Percentiles rank a stretch among this genome's conserved stretches.
These are phyloP conservation scores for Tylopilus felleus DNA, from an alignment of 768 basidiomycete species.

Conservation along the genomic window DNA sequence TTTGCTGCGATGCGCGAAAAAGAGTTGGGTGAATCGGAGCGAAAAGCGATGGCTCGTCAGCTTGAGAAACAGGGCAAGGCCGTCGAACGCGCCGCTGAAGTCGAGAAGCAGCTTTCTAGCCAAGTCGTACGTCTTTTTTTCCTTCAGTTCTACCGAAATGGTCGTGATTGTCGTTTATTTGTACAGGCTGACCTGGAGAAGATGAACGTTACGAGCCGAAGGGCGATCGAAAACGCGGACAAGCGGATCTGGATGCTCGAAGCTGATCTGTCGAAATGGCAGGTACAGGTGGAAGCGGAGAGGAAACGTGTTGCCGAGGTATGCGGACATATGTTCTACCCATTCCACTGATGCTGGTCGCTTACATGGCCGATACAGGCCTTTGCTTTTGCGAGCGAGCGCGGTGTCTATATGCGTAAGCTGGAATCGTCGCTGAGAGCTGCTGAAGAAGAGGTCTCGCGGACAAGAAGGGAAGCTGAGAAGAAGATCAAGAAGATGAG, in stretches of 20 bases:
- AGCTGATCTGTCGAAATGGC: slow-evolving; percentile 32
- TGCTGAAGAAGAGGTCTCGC: slow-evolving; percentile 46
- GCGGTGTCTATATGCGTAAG: slow-evolving; percentile 22
- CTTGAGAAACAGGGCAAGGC: slow-evolving; percentile 59
- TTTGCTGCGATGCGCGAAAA: slow-evolving; percentile 87
- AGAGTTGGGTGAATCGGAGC: slow-evolving; percentile 75
- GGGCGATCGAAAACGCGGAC: slow-evolving; percentile 27
- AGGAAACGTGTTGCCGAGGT: slow-evolving; percentile 41
- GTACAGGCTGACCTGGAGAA: slow-evolving; percentile 43
- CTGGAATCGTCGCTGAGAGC: slow-evolving; percentile 18
- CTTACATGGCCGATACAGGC: slow-evolving; percentile 24
- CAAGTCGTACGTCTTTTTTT: slow-evolving; percentile 21
- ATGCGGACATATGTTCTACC: slow-evolving; percentile 6
- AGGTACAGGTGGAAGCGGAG: slow-evolving; percentile 37
- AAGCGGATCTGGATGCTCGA: slow-evolving; percentile 31
- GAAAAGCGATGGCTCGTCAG: slow-evolving; percentile 57
- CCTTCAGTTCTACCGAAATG: background rate
- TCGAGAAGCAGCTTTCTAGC: slow-evolving; percentile 53
- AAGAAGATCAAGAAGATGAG: slow-evolving; percentile 46
- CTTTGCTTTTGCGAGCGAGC: slow-evolving; percentile 30
- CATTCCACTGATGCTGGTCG: background rate
- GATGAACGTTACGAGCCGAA: slow-evolving; percentile 37
- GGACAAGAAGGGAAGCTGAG: slow-evolving; percentile 50
- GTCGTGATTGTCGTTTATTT: background rate
- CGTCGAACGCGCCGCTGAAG: slow-evolving; percentile 62